Base-by-base conservation (phyloP, 768 basidiomycete genomes). In the Agrocybe chaxingu region DNA sequence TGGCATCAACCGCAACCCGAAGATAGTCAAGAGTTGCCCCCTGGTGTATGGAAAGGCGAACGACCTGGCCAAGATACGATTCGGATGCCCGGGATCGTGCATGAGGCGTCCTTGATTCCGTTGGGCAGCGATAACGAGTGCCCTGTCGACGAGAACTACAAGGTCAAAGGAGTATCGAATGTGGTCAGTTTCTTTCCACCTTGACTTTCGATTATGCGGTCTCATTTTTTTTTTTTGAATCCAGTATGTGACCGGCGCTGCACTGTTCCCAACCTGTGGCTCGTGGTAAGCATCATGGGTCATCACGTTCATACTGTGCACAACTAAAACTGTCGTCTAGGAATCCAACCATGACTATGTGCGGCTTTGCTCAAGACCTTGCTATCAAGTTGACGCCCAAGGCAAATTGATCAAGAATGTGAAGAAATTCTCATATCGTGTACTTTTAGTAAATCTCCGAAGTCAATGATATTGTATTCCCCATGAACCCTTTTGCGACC, bases 221-320 rank as follows among this genome's bases (percentile, higher is more conserved):
- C 16, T 16, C 16, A 16, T 16, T 16, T 16, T 16, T 16, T 16
- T 16, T 16, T 16, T 16, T 16, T 16, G 16, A 16, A 16, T 16
- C 16, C 16, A 16, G 8, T 56, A 56, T 36, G 54, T 56, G 32
- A 52, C 45, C 8, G 47, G 54, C 2, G 54, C 45, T n/a, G 54
- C 51, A 6, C 34, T 56, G 9, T 56, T 56, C 47, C 54, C 54
- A 7, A 42, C 54, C 16, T 16, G 16, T 16, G 16, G 16, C 16
- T 16, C 16, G 16, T 16, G 16, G 16, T 16, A 16, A 7, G 30
- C 54, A 7, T 50, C n/a, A 50, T 37, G 19, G n/a, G 30, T 38
- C 2, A 24, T 0, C 16, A 16, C 5, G 29, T 36, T 11, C 9
- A 30, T 24, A 35, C n/a, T 4, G 36, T 11, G 16, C 42, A 30